Evolutionary conservation across 106 monocot genomes (phyloP), one percentile per base, ranked within the genome.

Genomic region (Acanthochlamys bracteata): DNA sequence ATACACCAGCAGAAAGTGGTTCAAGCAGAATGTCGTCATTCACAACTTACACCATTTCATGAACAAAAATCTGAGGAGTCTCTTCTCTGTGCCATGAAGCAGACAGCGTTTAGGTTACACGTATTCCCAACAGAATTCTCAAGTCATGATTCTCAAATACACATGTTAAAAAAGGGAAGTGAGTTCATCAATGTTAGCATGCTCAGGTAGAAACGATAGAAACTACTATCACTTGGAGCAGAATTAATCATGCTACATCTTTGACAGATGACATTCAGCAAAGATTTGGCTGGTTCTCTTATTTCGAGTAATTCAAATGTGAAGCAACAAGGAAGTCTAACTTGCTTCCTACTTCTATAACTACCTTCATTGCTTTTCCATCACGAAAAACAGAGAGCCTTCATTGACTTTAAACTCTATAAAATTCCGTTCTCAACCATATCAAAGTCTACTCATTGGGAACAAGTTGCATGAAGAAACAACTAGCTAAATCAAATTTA

Each of bases 1-100:
- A 8, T 14, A 46, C 14, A 8, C 45, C 14, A 46, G 8, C 45
- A 46, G 14, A 46, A 14, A 46, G 45, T 10, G 45, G 45, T 8
- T 8, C 45, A 46, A 46, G 45, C 45, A 46, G n/a, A n/a, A n/a
- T n/a, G n/a, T n/a, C n/a, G n/a, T n/a, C n/a, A n/a, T n/a, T n/a
- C n/a, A n/a, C n/a, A 73, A 42, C 17, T 82, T 55, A 43, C 39
- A 68, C 73, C 60, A 61, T 53, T 55, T 74, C 39, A 56, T 73
- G 73, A 25, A 82, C 25, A 51, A 61, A 82, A 39, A 77, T 77
- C 49, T 77, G 59, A 58, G 82, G 69, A 76, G 59, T 41, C 17
- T 54, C 65, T 56, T 77, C 68, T 47, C 82, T 82, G 77, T n/a
- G 4, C 27, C 42, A 42, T 0, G 42, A 53, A 54, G 12, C 53